These are phyloP conservation scores for Incumbomyces lentus DNA, from an alignment of 2,329 filamentous ascomycete species.

Conservation along the genomic window DNA sequence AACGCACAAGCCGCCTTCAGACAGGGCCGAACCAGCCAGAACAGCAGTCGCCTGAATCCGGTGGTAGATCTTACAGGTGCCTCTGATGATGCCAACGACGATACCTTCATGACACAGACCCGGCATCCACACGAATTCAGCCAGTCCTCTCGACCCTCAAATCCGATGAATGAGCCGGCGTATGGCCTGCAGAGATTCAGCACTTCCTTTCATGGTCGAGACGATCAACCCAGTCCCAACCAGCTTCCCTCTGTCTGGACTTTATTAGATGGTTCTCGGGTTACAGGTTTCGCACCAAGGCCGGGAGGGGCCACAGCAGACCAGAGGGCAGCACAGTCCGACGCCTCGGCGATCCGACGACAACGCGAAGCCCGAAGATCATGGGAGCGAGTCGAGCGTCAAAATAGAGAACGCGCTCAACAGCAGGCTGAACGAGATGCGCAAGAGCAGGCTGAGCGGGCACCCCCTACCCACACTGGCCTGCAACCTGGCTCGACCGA, in stretches of 20 bases:
- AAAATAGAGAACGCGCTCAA: slow-evolving; percentile 3
- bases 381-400: slow-evolving; percentile 1
- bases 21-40: slow-evolving; percentile 4
- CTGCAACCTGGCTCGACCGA: neutral
- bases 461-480: no score
- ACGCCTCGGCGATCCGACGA: slow-evolving; percentile 1
- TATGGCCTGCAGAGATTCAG: slow-evolving; percentile 9
- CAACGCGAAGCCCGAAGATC: neutral
- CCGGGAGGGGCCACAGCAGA: neutral
- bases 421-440: slow-evolving; percentile 3
- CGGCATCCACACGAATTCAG: slow-evolving; percentile 17
- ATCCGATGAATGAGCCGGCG: slow-evolving; percentile 15
- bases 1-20: slow-evolving; percentile 19
- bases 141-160: slow-evolving; percentile 7
- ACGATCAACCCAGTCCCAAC: slow-evolving; percentile 1
- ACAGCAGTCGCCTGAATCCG: neutral
- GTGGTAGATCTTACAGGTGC: slow-evolving; percentile 15
- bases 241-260: neutral
- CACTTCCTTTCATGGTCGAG: slow-evolving; percentile 6
- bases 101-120: slow-evolving; percentile 16
- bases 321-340: neutral
- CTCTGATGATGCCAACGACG: slow-evolving; percentile 9
- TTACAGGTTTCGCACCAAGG: neutral
- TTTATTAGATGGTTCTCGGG: neutral
- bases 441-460: neutral